Percentiles rank a stretch among this genome's conserved stretches.
Conservation (phyloP, 2,329 filamentous ascomycete genomes). For the Calonectria leucothoes region DNA sequence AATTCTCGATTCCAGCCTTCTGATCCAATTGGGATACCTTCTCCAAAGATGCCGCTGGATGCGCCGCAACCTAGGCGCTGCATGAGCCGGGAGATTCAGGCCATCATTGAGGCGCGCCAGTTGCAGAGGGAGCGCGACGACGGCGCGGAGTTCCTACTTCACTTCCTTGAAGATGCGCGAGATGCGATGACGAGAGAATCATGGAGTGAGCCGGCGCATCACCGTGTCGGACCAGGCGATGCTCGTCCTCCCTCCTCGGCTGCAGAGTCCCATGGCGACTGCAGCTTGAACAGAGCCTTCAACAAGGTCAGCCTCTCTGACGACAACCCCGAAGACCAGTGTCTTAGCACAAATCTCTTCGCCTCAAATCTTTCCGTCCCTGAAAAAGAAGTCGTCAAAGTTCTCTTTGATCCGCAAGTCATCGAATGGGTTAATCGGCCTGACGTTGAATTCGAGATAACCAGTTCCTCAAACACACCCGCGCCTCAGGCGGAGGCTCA, state of each 20-base stretch:
- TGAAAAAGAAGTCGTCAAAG: neutral
- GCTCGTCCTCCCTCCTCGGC: neutral
- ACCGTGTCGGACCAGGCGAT: too few relatives aligned
- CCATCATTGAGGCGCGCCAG: neutral
- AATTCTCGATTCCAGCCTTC: neutral
- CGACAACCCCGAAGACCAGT: neutral
- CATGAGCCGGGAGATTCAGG: neutral
- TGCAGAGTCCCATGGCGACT: neutral
- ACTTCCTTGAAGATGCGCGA: neutral
- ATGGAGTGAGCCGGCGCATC: neutral
- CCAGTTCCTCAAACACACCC: neutral
- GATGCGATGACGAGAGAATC: neutral
- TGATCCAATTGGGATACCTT: neutral
- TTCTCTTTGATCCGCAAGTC: slow-evolving; percentile 16
- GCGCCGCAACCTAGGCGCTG: neutral
- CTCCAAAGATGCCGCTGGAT: neutral
- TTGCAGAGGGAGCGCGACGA: neutral
- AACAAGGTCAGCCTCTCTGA: neutral
- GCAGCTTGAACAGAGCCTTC: neutral
- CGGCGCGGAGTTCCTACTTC: neutral
- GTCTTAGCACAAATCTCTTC: neutral
- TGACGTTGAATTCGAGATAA: neutral
- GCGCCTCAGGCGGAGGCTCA: neutral
- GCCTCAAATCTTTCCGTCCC: neutral
- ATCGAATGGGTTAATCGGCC: slow-evolving; percentile 28